Percentiles rank a stretch among this genome's conserved stretches.
Conservation (phyloP, 192 early-diverging fungal species). For the Obelidium mucronatum region DNA sequence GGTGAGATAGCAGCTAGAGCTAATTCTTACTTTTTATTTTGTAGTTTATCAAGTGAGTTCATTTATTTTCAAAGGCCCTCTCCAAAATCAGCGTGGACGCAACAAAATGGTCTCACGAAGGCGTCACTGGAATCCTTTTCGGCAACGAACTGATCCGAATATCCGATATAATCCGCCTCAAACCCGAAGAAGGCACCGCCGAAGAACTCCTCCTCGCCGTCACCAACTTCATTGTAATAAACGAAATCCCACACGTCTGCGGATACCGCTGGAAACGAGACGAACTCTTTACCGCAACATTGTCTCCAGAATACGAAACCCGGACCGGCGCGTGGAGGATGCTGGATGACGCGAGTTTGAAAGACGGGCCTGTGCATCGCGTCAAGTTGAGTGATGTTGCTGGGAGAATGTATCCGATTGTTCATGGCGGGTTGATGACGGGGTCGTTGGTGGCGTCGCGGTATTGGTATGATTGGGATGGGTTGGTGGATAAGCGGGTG, state of each 20-base stretch:
- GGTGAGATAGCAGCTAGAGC: background rate
- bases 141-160: slow-evolving; percentile 37
- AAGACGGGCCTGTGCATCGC: background rate
- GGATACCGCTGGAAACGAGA: slow-evolving; percentile 31
- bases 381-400: slow-evolving; percentile 28
- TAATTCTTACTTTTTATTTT: background rate
- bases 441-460: background rate
- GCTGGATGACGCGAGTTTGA: slow-evolving; percentile 5
- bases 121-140: slow-evolving; percentile 21
- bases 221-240: background rate
- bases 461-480: slow-evolving; percentile 34
- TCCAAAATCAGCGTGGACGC: background rate
- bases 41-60: no score
- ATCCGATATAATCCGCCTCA: slow-evolving; percentile 40
- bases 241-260: background rate
- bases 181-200: background rate
- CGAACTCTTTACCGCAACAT: slow-evolving; percentile 7
- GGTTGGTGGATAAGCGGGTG: background rate
- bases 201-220: slow-evolving; percentile 5
- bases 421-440: slow-evolving; percentile 5
- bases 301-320: background rate
- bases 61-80: slow-evolving; percentile 5
- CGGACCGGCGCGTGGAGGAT: slow-evolving; percentile 16
- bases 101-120: slow-evolving; percentile 22
- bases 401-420: slow-evolving; percentile 39